A percentile compares a stretch with the other conserved stretches of the same genome.
Conservation (phyloP, 2,329 filamentous ascomycete species). For the Verticillium zaregamsianum region DNA sequence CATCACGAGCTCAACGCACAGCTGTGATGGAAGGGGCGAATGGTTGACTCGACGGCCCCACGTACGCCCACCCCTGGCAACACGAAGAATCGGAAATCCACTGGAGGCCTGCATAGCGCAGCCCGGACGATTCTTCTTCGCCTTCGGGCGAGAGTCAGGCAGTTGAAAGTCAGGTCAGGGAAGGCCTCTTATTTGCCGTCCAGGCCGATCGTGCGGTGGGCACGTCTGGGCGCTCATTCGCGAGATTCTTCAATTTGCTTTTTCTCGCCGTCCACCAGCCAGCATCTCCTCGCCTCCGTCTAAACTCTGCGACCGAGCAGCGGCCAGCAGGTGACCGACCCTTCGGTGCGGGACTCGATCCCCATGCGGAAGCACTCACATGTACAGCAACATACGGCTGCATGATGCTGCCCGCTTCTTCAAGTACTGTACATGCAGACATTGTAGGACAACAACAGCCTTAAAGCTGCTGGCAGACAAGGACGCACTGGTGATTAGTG, state of each 20-base stretch:
- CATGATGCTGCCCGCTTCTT: background rate
- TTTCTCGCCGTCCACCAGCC: background rate
- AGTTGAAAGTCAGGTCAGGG: background rate
- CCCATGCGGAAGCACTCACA: background rate
- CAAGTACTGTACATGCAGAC: background rate
- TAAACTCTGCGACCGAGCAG: background rate
- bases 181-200: background rate
- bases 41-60: too few species aligned
- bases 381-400: background rate
- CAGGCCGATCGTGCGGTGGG: background rate
- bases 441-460: background rate
- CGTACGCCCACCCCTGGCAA: background rate
- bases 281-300: background rate
- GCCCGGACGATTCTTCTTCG: background rate
- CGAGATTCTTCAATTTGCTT: background rate
- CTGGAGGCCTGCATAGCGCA: background rate
- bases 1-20: background rate
- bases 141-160: background rate
- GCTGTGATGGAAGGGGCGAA: too few species aligned
- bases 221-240: background rate
- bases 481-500: background rate
- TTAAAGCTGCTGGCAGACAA: background rate
- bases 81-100: background rate
- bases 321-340: background rate
- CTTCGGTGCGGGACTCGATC: background rate